Evolutionary conservation across 2,329 filamentous ascomycete species (phyloP).

Genomic region (Colletotrichum gigasporum): DNA sequence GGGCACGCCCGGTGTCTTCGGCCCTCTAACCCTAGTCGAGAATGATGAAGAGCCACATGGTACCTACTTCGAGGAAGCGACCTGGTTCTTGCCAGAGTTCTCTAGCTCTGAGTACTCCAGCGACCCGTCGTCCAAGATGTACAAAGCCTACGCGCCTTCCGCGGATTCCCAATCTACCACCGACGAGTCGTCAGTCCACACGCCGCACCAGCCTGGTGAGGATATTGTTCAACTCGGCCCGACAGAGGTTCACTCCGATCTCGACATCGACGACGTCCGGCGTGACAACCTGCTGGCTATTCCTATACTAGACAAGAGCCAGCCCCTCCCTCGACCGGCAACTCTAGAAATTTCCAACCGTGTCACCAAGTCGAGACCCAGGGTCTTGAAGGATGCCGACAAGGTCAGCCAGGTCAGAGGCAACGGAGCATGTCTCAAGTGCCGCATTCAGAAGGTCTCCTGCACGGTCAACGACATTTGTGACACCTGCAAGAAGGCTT

Average conservation of each 20-base stretch:
- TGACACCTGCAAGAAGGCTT: constrained; percentile 9
- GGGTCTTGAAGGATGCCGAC: constrained; percentile 15
- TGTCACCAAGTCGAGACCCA: constrained; percentile 6
- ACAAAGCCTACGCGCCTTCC: not conserved
- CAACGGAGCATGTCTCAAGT: constrained; percentile 21
- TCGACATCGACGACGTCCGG: not conserved
- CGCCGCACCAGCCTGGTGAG: not conserved
- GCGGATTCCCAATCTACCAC: not conserved
- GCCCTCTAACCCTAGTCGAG: too few species aligned
- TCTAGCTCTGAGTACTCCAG: constrained; percentile 5
- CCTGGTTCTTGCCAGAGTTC: not conserved
- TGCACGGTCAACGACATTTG: constrained; percentile 7
- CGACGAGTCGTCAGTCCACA: not conserved
- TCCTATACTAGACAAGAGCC: constrained; percentile 4
- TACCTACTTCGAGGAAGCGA: not conserved
- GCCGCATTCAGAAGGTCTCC: constrained; percentile 16
- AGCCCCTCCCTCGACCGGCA: constrained; percentile 3
- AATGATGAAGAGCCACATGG: not conserved
- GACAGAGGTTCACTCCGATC: not conserved
- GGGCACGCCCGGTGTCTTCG: not conserved
- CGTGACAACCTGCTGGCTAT: not conserved
- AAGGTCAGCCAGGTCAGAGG: constrained; percentile 20
- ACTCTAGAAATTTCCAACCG: constrained; percentile 1
- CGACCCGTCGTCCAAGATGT: not conserved
- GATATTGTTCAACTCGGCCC: not conserved